A percentile compares a stretch with the other conserved stretches of the same genome.
These are phyloP conservation scores for Blastomyces parvus DNA, from an alignment of 2,329 filamentous ascomycete species.

Conservation along the genomic window DNA sequence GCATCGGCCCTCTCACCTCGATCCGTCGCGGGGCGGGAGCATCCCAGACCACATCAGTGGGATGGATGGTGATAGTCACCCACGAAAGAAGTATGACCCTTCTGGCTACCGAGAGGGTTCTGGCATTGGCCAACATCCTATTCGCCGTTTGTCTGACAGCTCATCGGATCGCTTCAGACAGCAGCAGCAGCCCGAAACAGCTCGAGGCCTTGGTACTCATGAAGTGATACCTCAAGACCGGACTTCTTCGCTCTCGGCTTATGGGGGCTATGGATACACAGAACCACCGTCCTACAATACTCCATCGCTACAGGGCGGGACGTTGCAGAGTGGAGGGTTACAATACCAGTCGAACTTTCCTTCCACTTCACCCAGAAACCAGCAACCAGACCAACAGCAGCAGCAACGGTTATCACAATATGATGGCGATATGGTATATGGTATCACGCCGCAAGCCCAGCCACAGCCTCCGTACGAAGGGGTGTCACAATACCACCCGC, in stretches of 20 bases:
- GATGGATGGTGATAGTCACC: constrained; percentile 70
- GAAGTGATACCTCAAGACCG: constrained; percentile 28
- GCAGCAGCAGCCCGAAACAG: constrained; percentile 23
- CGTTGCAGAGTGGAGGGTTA: constrained; percentile 46
- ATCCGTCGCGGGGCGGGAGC: constrained; percentile 49
- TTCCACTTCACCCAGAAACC: constrained; percentile 34
- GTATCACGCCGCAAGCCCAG: constrained; percentile 55
- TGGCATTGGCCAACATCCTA: constrained; percentile 41
- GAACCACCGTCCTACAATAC: constrained; percentile 47
- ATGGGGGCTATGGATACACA: constrained; percentile 46
- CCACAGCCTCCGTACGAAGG: constrained; percentile 61
- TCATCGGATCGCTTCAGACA: constrained; percentile 37
- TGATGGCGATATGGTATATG: constrained; percentile 66
- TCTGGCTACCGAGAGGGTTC: constrained; percentile 48
- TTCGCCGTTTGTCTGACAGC: constrained; percentile 43
- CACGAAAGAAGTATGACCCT: constrained; percentile 66
- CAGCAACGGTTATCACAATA: constrained; percentile 44
- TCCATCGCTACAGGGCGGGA: constrained; percentile 40
- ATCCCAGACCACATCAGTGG: constrained; percentile 47
- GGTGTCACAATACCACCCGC: constrained; percentile 63
- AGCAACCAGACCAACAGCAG: constrained; percentile 43
- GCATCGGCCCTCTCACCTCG: constrained; percentile 47
- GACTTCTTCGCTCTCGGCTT: constrained; percentile 29
- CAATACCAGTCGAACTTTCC: constrained; percentile 60
- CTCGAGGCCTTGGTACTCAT: constrained; percentile 23